Evolutionary conservation across 345 rosid species (phyloP).

Genomic region (Eucalyptus pumila): DNA sequence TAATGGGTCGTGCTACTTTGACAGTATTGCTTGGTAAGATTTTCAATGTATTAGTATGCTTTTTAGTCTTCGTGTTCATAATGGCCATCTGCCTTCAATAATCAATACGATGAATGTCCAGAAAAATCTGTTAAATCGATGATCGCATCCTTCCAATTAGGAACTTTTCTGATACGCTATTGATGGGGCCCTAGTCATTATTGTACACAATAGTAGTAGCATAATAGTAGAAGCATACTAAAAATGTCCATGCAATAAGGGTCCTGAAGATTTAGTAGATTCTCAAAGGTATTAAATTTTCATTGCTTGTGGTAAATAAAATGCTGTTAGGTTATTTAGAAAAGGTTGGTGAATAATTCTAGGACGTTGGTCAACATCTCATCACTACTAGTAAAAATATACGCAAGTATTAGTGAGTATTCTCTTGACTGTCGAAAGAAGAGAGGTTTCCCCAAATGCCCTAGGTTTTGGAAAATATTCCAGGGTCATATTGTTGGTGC

Average conservation of each 20-base stretch:
- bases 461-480: neutral
- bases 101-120: neutral
- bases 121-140: neutral
- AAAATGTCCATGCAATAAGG: neutral
- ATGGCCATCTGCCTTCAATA: neutral
- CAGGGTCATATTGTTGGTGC: neutral
- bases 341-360: neutral
- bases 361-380: neutral
- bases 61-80: neutral
- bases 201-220: neutral
- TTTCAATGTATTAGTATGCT: neutral
- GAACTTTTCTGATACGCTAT: neutral
- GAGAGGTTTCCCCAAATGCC: neutral
- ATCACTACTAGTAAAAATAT: neutral
- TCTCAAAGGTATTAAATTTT: neutral
- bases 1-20: neutral
- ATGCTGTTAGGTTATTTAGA: neutral
- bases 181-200: neutral
- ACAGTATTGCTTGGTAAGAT: neutral
- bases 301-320: neutral
- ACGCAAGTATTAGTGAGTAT: neutral
- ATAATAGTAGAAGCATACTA: neutral
- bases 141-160: neutral
- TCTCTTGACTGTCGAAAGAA: no score
- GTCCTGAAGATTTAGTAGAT: neutral